Percentiles rank a stretch among this genome's conserved stretches.
Conservation (phyloP, 2,329 filamentous ascomycete genomes). For the Talaromyces pinophilus region DNA sequence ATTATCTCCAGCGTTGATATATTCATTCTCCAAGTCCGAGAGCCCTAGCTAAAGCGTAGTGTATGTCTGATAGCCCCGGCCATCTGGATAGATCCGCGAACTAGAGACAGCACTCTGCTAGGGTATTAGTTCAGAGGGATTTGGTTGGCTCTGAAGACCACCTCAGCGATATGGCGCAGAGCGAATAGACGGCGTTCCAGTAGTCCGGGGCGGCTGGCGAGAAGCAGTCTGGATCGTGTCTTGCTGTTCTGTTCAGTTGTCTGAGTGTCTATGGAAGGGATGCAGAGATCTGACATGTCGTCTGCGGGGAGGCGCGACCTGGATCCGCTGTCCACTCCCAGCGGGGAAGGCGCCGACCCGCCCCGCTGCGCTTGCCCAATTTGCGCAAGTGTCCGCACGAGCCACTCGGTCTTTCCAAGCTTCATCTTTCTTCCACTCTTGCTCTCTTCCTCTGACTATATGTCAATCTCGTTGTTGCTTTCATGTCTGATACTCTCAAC, state of each 20-base stretch:
- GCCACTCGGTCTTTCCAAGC: neutral
- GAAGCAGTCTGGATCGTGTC: neutral
- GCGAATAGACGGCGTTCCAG: neutral
- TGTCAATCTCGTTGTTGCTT: neutral
- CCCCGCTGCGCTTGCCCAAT: constrained; percentile 5
- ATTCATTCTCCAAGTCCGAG: neutral
- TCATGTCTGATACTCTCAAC: neutral
- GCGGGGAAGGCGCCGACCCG: constrained; percentile 10
- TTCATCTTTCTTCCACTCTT: neutral
- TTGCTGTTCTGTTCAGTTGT: neutral
- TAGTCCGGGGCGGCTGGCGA: neutral
- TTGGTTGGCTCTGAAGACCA: neutral
- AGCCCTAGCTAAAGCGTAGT: neutral
- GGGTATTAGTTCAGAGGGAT: neutral
- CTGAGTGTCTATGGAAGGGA: constrained; percentile 1
- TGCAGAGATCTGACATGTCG: constrained; percentile 17
- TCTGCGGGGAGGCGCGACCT: constrained; percentile 4
- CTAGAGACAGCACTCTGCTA: neutral
- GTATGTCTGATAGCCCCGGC: neutral
- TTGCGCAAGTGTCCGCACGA: neutral
- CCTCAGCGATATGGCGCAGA: neutral
- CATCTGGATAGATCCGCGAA: neutral
- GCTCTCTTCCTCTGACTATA: neutral
- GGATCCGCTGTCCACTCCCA: neutral
- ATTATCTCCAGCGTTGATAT: neutral